Base-by-base conservation (phyloP, 352 stramenopile species). In the Globisporangium nagaii region DNA sequence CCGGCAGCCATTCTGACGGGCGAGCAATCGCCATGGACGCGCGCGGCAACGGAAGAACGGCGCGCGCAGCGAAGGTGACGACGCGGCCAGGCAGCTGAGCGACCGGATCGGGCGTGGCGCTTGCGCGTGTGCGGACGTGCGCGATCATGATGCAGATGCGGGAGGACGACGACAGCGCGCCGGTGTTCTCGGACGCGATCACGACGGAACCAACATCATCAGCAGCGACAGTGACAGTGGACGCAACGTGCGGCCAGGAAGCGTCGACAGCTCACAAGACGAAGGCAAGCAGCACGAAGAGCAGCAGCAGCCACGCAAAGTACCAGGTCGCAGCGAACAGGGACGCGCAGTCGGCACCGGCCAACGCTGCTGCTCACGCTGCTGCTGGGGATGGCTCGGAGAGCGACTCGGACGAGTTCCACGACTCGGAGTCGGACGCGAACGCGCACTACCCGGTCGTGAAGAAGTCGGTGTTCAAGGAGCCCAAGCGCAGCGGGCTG, bases 391-490 rank as follows among this genome's bases (percentile, higher is more conserved):
- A 31, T 37, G 42, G 10, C 34, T 31, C 19, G 11, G 43, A 60
- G 28, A 56, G 46, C 30, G 55, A 60, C 49, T 53, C 31, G 42
- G 42, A 64, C 37, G 57, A 64, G 57, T 64, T 51, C 28, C 49
- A 64, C 35, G 57, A 64, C 49, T 64, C 57, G 12, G 51, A 58
- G 57, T 53, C 49, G 19, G 57, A 64, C 30, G 41, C 32, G 13
- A 19, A 12, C 17, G 6, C 27, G 7, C 63, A 67, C 19, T 71
- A 72, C 32, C 54, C 66, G 15, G 39, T 89, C 25, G 76, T 89
- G 17, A 79, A 73, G 44, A 89, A 89, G 48, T 87, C 79, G 45
- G 77, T 86, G 19, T 87, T 79, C 68, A 86, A 84, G 37, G 62
- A 79, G 19, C 24, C 48, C 22, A 62, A 57, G 31, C 36, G 30